Evolutionary conservation across 108 stramenopile genomes (phyloP).

Genomic region (Asterionellopsis glacialis): DNA sequence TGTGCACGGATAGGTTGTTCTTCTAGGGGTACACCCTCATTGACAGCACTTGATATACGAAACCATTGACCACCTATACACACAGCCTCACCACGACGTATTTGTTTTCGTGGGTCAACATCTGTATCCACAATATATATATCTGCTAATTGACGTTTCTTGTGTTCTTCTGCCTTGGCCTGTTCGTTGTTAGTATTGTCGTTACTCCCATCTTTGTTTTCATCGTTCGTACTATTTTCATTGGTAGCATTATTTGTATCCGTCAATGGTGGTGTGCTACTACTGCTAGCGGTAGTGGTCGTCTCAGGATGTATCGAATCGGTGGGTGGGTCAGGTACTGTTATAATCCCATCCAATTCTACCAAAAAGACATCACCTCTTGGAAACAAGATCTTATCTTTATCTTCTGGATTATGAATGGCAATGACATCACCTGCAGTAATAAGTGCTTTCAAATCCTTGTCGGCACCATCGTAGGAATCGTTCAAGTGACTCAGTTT

Average conservation of each 20-base stretch:
- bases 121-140: constrained; percentile 48
- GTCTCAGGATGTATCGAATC: not conserved
- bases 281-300: not conserved
- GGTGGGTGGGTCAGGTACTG: constrained; percentile 1
- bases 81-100: constrained; percentile 79
- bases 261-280: not conserved
- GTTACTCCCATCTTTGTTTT: not conserved
- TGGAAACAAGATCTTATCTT: constrained; percentile 71
- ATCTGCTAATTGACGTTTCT: constrained; percentile 9
- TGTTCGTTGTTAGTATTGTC: not conserved
- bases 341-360: constrained; percentile 76
- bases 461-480: constrained; percentile 71
- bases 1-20: constrained; percentile 74
- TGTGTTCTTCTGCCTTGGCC: not conserved
- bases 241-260: not conserved
- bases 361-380: constrained; percentile 78
- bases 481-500: constrained; percentile 54
- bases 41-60: constrained; percentile 67
- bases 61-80: constrained; percentile 79
- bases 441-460: constrained; percentile 58
- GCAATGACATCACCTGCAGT: constrained; percentile 73
- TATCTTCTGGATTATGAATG: constrained; percentile 66
- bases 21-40: constrained; percentile 46
- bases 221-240: not conserved
- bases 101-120: constrained; percentile 62